Evolutionary conservation across 2,329 filamentous ascomycete genomes (phyloP).

Genomic region (Phialophora expanda): DNA sequence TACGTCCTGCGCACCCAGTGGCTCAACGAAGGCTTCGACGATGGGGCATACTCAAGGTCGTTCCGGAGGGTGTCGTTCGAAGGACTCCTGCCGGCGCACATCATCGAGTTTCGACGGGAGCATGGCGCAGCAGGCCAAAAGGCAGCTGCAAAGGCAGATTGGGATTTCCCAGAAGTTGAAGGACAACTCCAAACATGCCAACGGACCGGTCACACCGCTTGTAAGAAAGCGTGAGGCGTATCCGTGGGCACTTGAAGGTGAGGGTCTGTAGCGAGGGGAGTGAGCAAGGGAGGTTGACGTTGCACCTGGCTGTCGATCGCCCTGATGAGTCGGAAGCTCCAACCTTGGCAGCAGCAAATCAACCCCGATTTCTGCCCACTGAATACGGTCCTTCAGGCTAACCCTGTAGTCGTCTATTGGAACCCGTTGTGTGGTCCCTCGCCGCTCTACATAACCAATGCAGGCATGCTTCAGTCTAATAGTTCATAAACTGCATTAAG

Average conservation of each 20-base stretch:
- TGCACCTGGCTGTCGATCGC: not conserved
- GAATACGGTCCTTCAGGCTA: no score
- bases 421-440: no score
- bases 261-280: not conserved
- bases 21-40: not conserved
- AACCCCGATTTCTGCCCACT: no score
- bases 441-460: no score
- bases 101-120: not conserved
- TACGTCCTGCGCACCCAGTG: not conserved
- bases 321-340: not conserved
- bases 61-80: not conserved
- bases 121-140: not conserved
- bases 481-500: no score
- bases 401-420: no score
- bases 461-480: no score
- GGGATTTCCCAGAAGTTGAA: not conserved
- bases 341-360: not conserved
- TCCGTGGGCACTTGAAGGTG: not conserved
- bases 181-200: not conserved
- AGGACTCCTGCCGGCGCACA: not conserved
- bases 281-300: not conserved
- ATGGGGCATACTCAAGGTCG: not conserved
- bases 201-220: not conserved
- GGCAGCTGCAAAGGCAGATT: not conserved
- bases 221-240: not conserved